Evolutionary conservation across 768 basidiomycete species (phyloP), one percentile per base, ranked within the genome.

Genomic region (Coprinellus micaceus): DNA sequence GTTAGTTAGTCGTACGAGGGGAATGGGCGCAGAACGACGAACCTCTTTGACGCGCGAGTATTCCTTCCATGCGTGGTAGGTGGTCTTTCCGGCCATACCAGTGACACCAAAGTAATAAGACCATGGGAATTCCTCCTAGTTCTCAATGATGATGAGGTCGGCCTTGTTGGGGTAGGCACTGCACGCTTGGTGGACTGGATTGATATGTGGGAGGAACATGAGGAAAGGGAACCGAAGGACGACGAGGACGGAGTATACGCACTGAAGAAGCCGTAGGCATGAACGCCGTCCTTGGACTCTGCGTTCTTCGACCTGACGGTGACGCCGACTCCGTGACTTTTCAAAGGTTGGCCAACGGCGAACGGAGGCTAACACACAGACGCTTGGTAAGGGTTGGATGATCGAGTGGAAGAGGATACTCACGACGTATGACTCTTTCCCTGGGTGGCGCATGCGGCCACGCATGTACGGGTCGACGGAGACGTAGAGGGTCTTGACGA

Each of bases 381-480:
- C 6, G 33, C n/a, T 33, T 6, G 33, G 33, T 33, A 6, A 33
- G 5, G 1, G 0, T 1, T 19, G 24, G 19, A 36, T 46, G 12
- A 29, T 11, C 9, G 13, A 30, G 22, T 7, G 5, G n/a, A 7
- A 43, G 40, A 19, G 15, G 15, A 37, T 12, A 46, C 56, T 26
- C 28, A 57, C 60, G 11, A 33, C 2, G 46, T 65, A 67, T 1
- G 66, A 69, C 26, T 68, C 41, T 21, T 61, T 46, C 2, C 60
- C 57, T 2, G 63, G 45, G 10, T 60, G 60, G 5, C 71, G 61
- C 79, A 80, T 78, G 39, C 62, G 59, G 7, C 69, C 68, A 17
- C 74, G 59, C 57, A 78, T 25, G 59, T 76, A 78, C 0, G 79
- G 79, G 50, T 82, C 82, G 39, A 81, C 63, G 13, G 75, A 75